Evolutionary conservation across 1,284 basidiomycete genomes (phyloP), one percentile per base, ranked within the genome.

Genomic region (Lentinula novae-zelandiae): DNA sequence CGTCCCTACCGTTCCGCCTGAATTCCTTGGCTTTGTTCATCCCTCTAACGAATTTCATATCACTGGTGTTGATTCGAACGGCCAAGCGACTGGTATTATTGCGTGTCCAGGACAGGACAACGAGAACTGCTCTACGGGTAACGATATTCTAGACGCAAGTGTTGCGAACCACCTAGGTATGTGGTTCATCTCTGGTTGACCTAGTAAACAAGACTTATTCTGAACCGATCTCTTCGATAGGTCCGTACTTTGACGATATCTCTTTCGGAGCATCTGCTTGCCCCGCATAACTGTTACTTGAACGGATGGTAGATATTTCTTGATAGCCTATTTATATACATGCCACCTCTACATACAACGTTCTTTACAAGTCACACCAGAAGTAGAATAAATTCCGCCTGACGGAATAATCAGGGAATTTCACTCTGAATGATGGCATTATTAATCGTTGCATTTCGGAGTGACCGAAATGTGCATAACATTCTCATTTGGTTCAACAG

Each of bases 31-130:
- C 3, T 78, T 70, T 67, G 66, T 67, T 27, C 76, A 76, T 50
- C 65, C 73, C 0, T 57, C 62, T 10, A 70, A 72, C 6, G 76
- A 78, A 60, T 66, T 75, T 8, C 77, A 79, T 64, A 76, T 78
- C 64, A 67, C 66, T 1, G 61, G 65, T 1, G 71, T 72, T 7
- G 69, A 71, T 58, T 60, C 61, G 4, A 57, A 48, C 22, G 71
- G 71, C 9, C 61, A 66, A 38, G 69, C 69, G 8, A 67, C 62
- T 1, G 65, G 54, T 22, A 57, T 69, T 17, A 54, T 69, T 13
- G 50, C 58, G 2, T 69, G 68, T 60, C 65, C 66, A 1, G 68
- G 68, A 15, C 68, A 67, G 31, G 67, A 69, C 49, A 69, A 68
- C 57, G 56, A 62, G 31, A 61, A 65, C 54, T 69, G 68, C 38